phyloP scores from a whole-genome alignment of 2,329 filamentous ascomycete genomes.

The Trichoderma sp. region DNA sequence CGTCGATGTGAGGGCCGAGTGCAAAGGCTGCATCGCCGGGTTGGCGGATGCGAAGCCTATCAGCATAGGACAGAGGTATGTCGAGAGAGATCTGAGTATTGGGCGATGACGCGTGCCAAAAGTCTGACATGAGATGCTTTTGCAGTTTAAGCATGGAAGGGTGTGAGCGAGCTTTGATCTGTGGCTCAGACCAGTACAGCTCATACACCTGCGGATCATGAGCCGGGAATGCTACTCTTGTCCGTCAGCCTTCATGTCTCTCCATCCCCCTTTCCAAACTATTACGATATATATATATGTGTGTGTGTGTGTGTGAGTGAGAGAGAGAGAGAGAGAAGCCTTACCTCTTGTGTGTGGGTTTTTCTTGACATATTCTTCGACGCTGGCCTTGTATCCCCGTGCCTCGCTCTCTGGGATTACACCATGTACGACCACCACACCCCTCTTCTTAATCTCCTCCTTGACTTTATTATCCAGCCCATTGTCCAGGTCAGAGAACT shows the following conservation, averaged over 20 bases:
- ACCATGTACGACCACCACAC: conserved; percentile 61
- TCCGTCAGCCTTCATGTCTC: neutral
- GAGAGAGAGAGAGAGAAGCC: conserved; percentile 6
- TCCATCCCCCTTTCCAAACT: neutral
- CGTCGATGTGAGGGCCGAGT: conserved; percentile 70
- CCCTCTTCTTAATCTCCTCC: conserved; percentile 57
- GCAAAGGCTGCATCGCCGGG: conserved; percentile 70
- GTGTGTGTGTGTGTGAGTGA: too few species aligned
- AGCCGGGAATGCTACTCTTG: conserved; percentile 56
- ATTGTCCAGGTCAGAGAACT: conserved; percentile 44
- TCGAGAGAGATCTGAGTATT: conserved; percentile 45
- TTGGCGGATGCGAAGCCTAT: conserved; percentile 67
- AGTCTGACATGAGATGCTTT: conserved; percentile 53
- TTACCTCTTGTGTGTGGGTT: conserved; percentile 59
- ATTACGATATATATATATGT: neutral
- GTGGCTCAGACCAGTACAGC: conserved; percentile 69
- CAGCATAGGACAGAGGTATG: conserved; percentile 65
- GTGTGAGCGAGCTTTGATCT: conserved; percentile 65
- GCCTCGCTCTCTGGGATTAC: conserved; percentile 64
- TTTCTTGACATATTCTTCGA: conserved; percentile 61
- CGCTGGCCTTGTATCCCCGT: conserved; percentile 59
- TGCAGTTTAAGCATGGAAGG: conserved; percentile 61
- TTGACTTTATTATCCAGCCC: conserved; percentile 34
- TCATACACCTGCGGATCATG: conserved; percentile 67
- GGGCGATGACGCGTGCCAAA: conserved; percentile 58